Conservation (phyloP, 139 green algal species). For the Yamagishiella unicocca region DNA sequence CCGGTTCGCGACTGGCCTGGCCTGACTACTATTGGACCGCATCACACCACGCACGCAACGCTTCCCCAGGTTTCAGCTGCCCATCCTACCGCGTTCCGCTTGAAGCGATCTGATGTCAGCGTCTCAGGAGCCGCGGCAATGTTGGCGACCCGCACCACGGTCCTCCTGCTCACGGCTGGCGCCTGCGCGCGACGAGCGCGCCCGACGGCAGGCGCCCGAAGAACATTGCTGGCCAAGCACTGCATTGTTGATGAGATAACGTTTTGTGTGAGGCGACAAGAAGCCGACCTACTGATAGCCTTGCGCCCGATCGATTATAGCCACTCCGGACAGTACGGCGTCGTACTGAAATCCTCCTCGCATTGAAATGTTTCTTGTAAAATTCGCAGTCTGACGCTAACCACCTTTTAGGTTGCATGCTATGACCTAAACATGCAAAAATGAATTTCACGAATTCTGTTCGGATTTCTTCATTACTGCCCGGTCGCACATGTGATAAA, state of each 20-base stretch:
- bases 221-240: conserved; percentile 19
- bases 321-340: background rate
- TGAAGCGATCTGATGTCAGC: conserved; percentile 9
- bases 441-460: background rate
- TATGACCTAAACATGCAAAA: background rate
- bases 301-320: background rate
- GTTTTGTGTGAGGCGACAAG: background rate
- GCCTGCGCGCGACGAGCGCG: conserved; percentile 20
- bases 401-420: too few species aligned
- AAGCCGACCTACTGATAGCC: background rate
- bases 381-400: too few species aligned
- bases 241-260: conserved; percentile 5
- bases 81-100: conserved; percentile 25
- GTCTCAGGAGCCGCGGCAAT: conserved; percentile 10
- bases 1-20: too few species aligned
- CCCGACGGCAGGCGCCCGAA: background rate
- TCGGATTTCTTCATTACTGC: too few species aligned
- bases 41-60: too few species aligned
- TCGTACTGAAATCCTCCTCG: background rate
- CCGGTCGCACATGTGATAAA: too few species aligned
- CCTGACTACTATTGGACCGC: too few species aligned
- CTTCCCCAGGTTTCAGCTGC: too few species aligned
- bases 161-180: background rate
- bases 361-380: background rate
- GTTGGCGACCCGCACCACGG: conserved; percentile 16